Conservation (phyloP, 2,329 filamentous ascomycete genomes). For the Cordyceps tenuipes region DNA sequence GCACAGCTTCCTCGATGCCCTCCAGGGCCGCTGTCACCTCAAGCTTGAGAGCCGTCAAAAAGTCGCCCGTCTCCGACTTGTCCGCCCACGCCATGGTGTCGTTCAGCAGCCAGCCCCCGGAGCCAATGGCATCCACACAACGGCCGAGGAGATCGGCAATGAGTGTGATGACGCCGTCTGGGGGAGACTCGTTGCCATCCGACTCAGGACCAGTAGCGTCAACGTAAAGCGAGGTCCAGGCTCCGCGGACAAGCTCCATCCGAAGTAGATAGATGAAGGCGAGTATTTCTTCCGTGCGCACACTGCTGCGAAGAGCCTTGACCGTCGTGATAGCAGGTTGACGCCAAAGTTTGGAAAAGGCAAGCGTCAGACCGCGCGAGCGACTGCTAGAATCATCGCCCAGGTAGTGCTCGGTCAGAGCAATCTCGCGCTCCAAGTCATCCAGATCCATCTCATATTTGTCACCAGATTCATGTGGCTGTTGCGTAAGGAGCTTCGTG, state of each 20-base stretch:
- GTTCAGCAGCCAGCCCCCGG: slow-evolving; percentile 64
- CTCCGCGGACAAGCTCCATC: slow-evolving; percentile 63
- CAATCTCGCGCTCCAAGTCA: slow-evolving; percentile 55
- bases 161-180: slow-evolving; percentile 60
- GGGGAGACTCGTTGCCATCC: slow-evolving; percentile 36
- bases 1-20: slow-evolving; percentile 60
- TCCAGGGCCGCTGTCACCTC: slow-evolving; percentile 66
- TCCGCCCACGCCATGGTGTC: slow-evolving; percentile 44
- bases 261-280: slow-evolving; percentile 65
- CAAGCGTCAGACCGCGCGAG: slow-evolving; percentile 55
- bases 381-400: slow-evolving; percentile 55
- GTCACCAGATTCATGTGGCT: slow-evolving; percentile 22
- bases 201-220: slow-evolving; percentile 44
- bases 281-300: slow-evolving; percentile 60
- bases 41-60: slow-evolving; percentile 56
- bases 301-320: slow-evolving; percentile 52
- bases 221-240: slow-evolving; percentile 67
- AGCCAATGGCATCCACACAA: slow-evolving; percentile 67
- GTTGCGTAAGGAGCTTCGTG: slow-evolving; percentile 25
- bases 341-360: slow-evolving; percentile 60
- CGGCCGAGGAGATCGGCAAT: slow-evolving; percentile 64
- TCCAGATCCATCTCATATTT: slow-evolving; percentile 48
- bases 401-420: slow-evolving; percentile 59
- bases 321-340: slow-evolving; percentile 55
- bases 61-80: slow-evolving; percentile 49